A percentile compares a stretch with the other conserved stretches of the same genome.
These are phyloP conservation scores for Lipomyces lipofer DNA, from an alignment of 805 yeast species.

Conservation along the genomic window DNA sequence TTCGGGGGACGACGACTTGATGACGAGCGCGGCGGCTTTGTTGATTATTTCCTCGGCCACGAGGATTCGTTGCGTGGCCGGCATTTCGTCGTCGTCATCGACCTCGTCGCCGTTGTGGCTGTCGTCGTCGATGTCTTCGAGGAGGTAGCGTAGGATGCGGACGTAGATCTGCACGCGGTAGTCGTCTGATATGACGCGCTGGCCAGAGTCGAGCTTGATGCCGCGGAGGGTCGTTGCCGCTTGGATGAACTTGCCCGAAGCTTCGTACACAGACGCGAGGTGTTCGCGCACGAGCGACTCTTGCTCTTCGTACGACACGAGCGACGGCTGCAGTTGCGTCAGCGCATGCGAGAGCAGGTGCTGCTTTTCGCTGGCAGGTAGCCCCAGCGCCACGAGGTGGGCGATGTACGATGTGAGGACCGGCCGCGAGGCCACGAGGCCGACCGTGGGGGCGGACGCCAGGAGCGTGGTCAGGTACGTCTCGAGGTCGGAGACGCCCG, in stretches of 20 bases:
- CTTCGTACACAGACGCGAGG: slow-evolving; percentile 34
- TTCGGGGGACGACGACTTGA: slow-evolving; percentile 19
- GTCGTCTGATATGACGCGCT: slow-evolving; percentile 31
- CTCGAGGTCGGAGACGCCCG: background rate
- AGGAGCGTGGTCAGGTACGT: slow-evolving; percentile 20
- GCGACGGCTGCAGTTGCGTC: slow-evolving; percentile 24
- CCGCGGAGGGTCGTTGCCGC: slow-evolving; percentile 37
- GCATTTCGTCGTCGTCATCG: slow-evolving; percentile 11
- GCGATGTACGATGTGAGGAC: slow-evolving; percentile 18
- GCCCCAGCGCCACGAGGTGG: background rate
- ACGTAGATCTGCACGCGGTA: slow-evolving; percentile 33
- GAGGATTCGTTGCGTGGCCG: slow-evolving; percentile 20
- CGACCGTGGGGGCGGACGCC: slow-evolving; percentile 11
- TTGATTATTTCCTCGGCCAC: slow-evolving; percentile 34
- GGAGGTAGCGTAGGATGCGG: slow-evolving; percentile 34
- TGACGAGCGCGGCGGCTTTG: slow-evolving; percentile 34
- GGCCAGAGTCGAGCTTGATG: slow-evolving; percentile 30
- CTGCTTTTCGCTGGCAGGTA: background rate
- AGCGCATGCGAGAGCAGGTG: slow-evolving; percentile 11
- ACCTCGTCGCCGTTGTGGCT: background rate
- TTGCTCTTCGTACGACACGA: slow-evolving; percentile 33
- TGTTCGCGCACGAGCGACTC: slow-evolving; percentile 33
- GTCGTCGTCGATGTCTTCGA: slow-evolving; percentile 34
- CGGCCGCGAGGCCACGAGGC: slow-evolving; percentile 27
- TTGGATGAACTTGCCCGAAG: slow-evolving; percentile 17